Evolutionary conservation across 257 asterid genomes (phyloP).

Genomic region (Salvia hispanica): DNA sequence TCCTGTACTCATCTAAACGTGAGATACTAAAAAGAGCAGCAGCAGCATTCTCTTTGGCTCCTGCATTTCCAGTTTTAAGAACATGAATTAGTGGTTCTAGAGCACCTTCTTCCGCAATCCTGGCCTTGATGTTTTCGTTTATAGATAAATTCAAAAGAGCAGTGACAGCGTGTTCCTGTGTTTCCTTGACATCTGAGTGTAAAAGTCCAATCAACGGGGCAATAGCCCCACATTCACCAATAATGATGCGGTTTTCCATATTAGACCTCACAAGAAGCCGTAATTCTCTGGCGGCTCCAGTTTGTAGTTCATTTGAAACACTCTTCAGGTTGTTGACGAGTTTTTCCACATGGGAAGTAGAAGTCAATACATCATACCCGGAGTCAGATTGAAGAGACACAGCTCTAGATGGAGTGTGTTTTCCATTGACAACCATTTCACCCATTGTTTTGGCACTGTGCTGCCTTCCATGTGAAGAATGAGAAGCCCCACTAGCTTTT

Average conservation of each 20-base stretch:
- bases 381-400: constrained; percentile 53
- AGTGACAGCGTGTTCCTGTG: constrained; percentile 92
- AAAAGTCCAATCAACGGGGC: constrained; percentile 68
- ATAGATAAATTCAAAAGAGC: constrained; percentile 87
- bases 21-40: constrained; percentile 94
- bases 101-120: constrained; percentile 76
- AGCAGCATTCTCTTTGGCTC: constrained; percentile 91
- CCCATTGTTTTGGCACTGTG: constrained; percentile 49
- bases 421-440: constrained; percentile 52
- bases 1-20: constrained; percentile 72
- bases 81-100: constrained; percentile 84
- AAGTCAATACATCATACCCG: constrained; percentile 49
- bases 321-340: constrained; percentile 61
- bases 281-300: constrained; percentile 73
- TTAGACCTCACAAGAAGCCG: constrained; percentile 77
- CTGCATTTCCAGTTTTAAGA: constrained; percentile 66
- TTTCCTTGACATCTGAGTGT: constrained; percentile 52
- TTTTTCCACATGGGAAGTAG: constrained; percentile 62
- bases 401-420: constrained; percentile 42
- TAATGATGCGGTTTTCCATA: constrained; percentile 72
- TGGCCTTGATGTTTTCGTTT: constrained; percentile 57
- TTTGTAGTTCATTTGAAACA: constrained; percentile 57
- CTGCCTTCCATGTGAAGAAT: constrained; percentile 44
- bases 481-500: constrained; percentile 37
- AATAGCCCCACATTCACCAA: constrained; percentile 81